phyloP scores from a whole-genome alignment of 2,329 filamentous ascomycete genomes.

The Aspergillus neotritici region DNA sequence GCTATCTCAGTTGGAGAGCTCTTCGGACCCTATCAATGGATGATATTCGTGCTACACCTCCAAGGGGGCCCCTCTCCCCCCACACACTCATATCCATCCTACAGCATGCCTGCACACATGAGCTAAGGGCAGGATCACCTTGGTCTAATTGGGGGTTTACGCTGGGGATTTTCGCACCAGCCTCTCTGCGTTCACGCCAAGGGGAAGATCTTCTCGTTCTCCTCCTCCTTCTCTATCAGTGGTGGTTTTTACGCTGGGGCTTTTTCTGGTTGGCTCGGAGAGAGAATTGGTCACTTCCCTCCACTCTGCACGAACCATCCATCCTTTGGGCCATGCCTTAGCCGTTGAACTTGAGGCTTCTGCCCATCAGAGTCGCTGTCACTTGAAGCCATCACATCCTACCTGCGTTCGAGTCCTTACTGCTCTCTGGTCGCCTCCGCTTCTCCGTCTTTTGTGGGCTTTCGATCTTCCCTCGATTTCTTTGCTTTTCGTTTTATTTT shows the following conservation, averaged over 20 bases:
- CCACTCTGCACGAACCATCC: conserved; percentile 17
- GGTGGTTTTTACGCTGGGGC: conserved; percentile 1
- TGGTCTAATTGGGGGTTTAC: too few species aligned
- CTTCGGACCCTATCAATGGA: neutral
- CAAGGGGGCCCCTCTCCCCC: too few species aligned
- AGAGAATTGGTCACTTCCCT: conserved; percentile 4
- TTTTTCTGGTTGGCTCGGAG: conserved; percentile 4
- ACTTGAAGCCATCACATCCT: conserved; percentile 10
- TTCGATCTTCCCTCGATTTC: neutral
- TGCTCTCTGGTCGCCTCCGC: conserved; percentile 1
- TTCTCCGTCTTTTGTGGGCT: neutral
- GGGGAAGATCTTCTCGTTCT: conserved; percentile 9
- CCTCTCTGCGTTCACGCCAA: conserved; percentile 4
- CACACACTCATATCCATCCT: too few species aligned
- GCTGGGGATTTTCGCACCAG: neutral
- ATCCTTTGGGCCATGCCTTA: conserved; percentile 7
- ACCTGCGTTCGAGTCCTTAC: conserved; percentile 13
- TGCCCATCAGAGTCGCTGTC: conserved; percentile 15
- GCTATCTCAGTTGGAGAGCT: conserved; percentile 6
- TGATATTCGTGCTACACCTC: too few species aligned
- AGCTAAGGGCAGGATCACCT: too few species aligned
- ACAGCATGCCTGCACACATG: neutral
- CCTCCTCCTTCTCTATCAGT: conserved; percentile 1
- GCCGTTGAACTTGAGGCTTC: conserved; percentile 15
- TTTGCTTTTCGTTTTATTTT: neutral